Evolutionary conservation across 2,329 filamentous ascomycete genomes (phyloP).

Genomic region (Canariomyces notabilis): DNA sequence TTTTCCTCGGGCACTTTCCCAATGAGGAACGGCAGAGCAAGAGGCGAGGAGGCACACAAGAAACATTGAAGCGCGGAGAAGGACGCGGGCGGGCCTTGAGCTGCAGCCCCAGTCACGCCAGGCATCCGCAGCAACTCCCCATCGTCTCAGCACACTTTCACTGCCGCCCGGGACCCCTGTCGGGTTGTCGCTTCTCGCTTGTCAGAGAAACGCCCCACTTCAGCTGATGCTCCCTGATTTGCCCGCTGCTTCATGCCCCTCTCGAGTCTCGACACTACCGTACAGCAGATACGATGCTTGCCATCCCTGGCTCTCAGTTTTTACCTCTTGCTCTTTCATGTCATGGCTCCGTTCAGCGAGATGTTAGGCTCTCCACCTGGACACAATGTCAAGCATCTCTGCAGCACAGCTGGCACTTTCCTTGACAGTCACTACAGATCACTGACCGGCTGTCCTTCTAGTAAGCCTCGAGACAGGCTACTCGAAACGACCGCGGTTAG

Average conservation of each 20-base stretch:
- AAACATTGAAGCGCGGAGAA: constrained; percentile 4
- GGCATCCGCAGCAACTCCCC: constrained; percentile 26
- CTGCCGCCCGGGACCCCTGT: constrained; percentile 29
- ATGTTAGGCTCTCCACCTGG: too few relatives aligned
- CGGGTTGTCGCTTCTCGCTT: constrained; percentile 27
- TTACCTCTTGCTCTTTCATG: too few relatives aligned
- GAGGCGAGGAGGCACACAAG: constrained; percentile 1
- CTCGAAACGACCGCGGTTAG: too few relatives aligned
- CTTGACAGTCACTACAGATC: too few relatives aligned
- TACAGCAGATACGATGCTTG: too few relatives aligned
- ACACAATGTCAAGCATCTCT: too few relatives aligned
- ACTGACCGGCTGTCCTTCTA: constrained; percentile 3
- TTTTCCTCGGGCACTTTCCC: constrained; percentile 1
- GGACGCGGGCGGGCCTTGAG: constrained; percentile 13
- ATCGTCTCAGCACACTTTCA: constrained; percentile 29
- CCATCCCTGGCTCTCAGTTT: too few relatives aligned
- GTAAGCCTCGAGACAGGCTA: constrained; percentile 16
- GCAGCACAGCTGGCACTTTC: too few relatives aligned
- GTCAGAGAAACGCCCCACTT: constrained; percentile 18
- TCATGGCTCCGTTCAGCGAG: too few relatives aligned
- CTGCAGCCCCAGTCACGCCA: constrained; percentile 29
- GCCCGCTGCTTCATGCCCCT: constrained; percentile 26
- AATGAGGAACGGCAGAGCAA: constrained; percentile 8
- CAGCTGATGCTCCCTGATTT: constrained; percentile 21
- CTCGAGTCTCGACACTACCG: too few relatives aligned